Percentiles rank a stretch among this genome's conserved stretches.
These are phyloP conservation scores for Mrakia frigida DNA, from an alignment of 768 basidiomycete genomes.

Conservation along the genomic window DNA sequence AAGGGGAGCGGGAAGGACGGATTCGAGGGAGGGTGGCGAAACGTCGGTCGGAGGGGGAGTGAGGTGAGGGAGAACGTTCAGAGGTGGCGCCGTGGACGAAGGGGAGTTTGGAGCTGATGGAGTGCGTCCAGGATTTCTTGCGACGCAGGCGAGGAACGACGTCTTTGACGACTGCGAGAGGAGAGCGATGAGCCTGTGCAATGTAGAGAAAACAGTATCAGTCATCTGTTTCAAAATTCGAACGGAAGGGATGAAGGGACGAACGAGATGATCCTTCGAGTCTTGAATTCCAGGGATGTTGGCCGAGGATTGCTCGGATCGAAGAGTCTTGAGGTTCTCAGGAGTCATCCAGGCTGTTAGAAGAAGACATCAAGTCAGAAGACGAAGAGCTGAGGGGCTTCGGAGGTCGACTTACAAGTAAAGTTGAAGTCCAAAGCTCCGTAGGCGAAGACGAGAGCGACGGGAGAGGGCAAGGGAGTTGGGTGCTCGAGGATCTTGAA, in stretches of 20 bases:
- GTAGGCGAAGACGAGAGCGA: constrained; percentile 81
- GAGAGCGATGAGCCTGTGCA: constrained; percentile 65
- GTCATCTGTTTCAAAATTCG: no score
- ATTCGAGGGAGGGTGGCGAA: constrained; percentile 7
- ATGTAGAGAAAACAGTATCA: not conserved
- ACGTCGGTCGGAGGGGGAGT: constrained; percentile 16
- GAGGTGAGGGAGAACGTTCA: not conserved
- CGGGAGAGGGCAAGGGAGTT: constrained; percentile 59
- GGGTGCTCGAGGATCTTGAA: constrained; percentile 71
- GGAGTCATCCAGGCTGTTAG: constrained; percentile 85
- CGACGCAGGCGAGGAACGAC: constrained; percentile 37
- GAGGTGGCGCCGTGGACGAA: not conserved
- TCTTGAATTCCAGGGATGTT: constrained; percentile 68
- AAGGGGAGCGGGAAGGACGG: constrained; percentile 7
- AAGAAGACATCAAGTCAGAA: constrained; percentile 67
- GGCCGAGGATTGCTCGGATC: constrained; percentile 79
- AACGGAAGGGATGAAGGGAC: not conserved
- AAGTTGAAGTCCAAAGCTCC: constrained; percentile 95
- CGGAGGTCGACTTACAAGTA: constrained; percentile 49
- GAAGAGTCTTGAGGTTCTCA: constrained; percentile 71
- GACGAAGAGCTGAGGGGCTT: constrained; percentile 51
- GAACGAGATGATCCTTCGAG: constrained; percentile 70
- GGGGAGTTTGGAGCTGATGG: constrained; percentile 11
- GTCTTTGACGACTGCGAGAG: constrained; percentile 85
- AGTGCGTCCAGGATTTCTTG: constrained; percentile 24